phyloP scores from a whole-genome alignment of 2,329 filamentous ascomycete species.

The Calcarisporium arbuscula region DNA sequence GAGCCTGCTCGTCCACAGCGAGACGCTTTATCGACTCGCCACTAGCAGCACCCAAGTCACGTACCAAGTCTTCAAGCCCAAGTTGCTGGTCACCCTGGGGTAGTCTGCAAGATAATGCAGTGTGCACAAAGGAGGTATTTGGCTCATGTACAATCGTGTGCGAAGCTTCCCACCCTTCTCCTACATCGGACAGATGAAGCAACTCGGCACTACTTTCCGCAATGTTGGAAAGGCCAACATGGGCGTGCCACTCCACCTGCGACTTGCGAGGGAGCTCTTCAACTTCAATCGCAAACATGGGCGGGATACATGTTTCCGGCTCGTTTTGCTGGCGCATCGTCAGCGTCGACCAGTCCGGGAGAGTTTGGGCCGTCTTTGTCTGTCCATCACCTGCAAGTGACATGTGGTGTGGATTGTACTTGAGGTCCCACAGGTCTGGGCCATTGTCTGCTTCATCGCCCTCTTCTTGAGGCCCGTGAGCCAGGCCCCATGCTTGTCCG shows the following conservation, averaged over 20 bases:
- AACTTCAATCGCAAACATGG: constrained; percentile 70
- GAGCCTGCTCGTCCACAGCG: constrained; percentile 7
- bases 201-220: constrained; percentile 21
- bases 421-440: constrained; percentile 63
- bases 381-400: constrained; percentile 27
- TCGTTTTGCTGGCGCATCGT: constrained; percentile 29
- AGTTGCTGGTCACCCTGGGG: too few species aligned
- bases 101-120: constrained; percentile 16
- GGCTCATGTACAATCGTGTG: constrained; percentile 18
- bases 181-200: constrained; percentile 11
- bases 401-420: constrained; percentile 48
- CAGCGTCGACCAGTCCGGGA: constrained; percentile 48
- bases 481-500: constrained; percentile 40
- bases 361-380: constrained; percentile 15
- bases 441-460: constrained; percentile 41
- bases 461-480: constrained; percentile 34
- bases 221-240: constrained; percentile 47
- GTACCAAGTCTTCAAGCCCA: too few species aligned
- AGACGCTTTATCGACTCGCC: constrained; percentile 16
- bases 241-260: constrained; percentile 77
- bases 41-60: constrained; percentile 16
- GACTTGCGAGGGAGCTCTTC: constrained; percentile 67
- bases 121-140: constrained; percentile 22
- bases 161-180: constrained; percentile 22
- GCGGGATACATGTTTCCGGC: constrained; percentile 41